phyloP scores from a whole-genome alignment of 2,329 filamentous ascomycete species.

The Nemania sp. region DNA sequence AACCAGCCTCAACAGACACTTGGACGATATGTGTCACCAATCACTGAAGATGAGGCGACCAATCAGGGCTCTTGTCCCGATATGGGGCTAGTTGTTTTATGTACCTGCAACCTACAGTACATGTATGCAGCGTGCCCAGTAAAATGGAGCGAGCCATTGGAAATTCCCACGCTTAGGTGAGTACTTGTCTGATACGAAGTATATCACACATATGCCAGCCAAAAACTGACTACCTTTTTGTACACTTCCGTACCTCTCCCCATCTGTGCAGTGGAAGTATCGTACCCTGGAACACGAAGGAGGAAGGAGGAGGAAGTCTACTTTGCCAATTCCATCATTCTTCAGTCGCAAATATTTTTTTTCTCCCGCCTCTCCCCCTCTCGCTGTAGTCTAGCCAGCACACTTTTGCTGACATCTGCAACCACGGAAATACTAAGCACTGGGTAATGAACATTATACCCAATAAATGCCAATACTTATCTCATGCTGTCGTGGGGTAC shows the following conservation, averaged over 20 bases:
- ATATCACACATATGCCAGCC: no score
- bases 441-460: no score
- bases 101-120: slow-evolving; percentile 3
- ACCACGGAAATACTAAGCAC: not conserved
- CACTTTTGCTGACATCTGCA: not conserved
- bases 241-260: no score
- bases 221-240: no score
- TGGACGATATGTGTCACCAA: slow-evolving; percentile 25
- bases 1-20: slow-evolving; percentile 21
- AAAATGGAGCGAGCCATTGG: slow-evolving; percentile 1
- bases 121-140: no score
- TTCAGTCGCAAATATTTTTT: no score
- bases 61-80: slow-evolving; percentile 21
- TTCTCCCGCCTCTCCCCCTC: not conserved
- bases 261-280: no score
- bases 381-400: not conserved
- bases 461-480: not conserved
- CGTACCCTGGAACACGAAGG: no score
- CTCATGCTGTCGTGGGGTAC: not conserved
- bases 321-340: not conserved
- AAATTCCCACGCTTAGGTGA: no score
- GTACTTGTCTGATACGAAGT: no score
- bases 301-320: no score
- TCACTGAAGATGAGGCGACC: slow-evolving; percentile 33
- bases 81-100: slow-evolving; percentile 23